A percentile compares a stretch with the other conserved stretches of the same genome.
Conservation (phyloP, 2,329 filamentous ascomycete species). For the Monilinia polystroma region DNA sequence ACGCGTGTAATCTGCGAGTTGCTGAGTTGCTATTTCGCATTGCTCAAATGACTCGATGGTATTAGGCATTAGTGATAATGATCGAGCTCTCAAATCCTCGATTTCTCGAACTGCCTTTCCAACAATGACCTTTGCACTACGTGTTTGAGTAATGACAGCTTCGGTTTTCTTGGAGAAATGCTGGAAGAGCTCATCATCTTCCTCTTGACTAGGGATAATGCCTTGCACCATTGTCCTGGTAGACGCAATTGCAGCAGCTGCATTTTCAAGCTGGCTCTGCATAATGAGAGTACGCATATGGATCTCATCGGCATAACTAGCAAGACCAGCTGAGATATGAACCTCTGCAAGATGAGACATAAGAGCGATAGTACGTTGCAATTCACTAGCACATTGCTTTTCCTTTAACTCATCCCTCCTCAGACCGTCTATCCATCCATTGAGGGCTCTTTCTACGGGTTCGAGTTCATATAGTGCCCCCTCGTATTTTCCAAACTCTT, state of each 20-base stretch:
- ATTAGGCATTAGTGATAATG: conserved; percentile 68
- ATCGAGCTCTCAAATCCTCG: conserved; percentile 73
- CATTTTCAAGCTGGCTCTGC: conserved; percentile 79
- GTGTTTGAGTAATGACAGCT: conserved; percentile 68
- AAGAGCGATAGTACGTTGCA: conserved; percentile 80
- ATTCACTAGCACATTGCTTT: conserved; percentile 74
- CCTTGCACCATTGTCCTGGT: conserved; percentile 66
- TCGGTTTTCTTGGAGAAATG: conserved; percentile 72
- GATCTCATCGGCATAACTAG: conserved; percentile 74
- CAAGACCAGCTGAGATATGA: conserved; percentile 67
- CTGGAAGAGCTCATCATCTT: conserved; percentile 66
- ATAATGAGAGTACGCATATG: conserved; percentile 74
- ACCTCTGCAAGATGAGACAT: conserved; percentile 84
- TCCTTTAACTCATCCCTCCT: conserved; percentile 84
- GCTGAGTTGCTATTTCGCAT: conserved; percentile 62
- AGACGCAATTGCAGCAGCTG: conserved; percentile 65
- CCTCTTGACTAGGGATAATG: conserved; percentile 54
- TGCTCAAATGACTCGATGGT: conserved; percentile 68
- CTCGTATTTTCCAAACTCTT: conserved; percentile 76
- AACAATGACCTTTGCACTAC: conserved; percentile 80
- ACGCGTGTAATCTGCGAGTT: conserved; percentile 65
- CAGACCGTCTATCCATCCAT: conserved; percentile 81
- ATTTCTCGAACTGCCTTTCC: conserved; percentile 75
- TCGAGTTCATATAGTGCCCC: conserved; percentile 83
- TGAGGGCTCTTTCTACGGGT: conserved; percentile 84